Base-by-base conservation (phyloP, 371 early-diverging fungal species). In the Mucor irregularis region DNA sequence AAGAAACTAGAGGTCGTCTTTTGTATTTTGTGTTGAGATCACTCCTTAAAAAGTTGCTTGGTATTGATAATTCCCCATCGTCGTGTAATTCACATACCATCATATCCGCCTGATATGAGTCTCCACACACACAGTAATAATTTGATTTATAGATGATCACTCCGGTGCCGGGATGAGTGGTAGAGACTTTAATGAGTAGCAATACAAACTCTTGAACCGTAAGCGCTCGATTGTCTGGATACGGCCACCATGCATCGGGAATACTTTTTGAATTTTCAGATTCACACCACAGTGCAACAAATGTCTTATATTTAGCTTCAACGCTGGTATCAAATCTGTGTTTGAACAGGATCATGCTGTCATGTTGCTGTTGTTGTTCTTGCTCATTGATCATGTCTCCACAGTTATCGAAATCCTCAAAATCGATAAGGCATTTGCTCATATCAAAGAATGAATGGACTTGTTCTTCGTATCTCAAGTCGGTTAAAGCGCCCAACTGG, bases 231-330 rank as follows among this genome's bases (percentile, higher is more conserved):
- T 49, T 25, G 24, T 34, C 22, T 16, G 13, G 13, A 10, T 14
- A 30, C 8, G 49, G 49, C 49, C 49, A 49, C 49, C 49, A 49
- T 14, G 5, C 34, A 14, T 49, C 35, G 9, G 49, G 49, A 1
- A 49, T 11, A 14, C 13, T 5, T 8, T 34, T 14, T 2, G 49
- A 16, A n/a, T 21, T 6, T 17, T 25, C 37, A 13, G 13, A 49
- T 10, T 49, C 49, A 13, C 49, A 49, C 49, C 49, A 24, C 7
- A 49, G 30, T 4, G 49, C 33, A 11, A 49, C 49, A 25, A 49
- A 49, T 2, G 34, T 24, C 24, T 49, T 49, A 9, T 24, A 49
- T 14, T 49, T 49, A 13, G 49, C n/a, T 31, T 19, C 3, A 31
- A 31, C 30, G 3, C n/a, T 5, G 21, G n/a, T n/a, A n/a, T 47